phyloP scores from a whole-genome alignment of 352 stramenopile species.

The Globisporangium acanthophoron region DNA sequence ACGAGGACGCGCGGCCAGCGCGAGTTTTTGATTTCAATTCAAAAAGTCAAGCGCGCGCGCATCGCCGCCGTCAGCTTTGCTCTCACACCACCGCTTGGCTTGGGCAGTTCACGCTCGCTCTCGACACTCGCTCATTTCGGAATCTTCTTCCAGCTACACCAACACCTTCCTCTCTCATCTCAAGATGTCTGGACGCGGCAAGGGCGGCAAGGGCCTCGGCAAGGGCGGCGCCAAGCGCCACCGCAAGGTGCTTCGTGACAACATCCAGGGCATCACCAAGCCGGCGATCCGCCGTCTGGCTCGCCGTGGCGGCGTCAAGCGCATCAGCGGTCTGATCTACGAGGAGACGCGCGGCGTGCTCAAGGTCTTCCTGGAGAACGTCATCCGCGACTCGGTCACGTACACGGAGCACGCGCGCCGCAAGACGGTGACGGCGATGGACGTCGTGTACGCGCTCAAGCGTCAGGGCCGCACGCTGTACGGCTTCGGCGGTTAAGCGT shows the following conservation, averaged over 20 bases:
- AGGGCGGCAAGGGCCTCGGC: slow-evolving; percentile 78
- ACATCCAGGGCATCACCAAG: slow-evolving; percentile 92
- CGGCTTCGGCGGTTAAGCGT: slow-evolving; percentile 86
- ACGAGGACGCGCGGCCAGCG: neutral
- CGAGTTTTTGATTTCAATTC: neutral
- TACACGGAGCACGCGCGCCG: slow-evolving; percentile 95
- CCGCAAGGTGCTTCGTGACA: slow-evolving; percentile 87
- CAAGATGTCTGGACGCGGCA: slow-evolving; percentile 79
- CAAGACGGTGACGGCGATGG: slow-evolving; percentile 98
- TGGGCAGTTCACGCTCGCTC: no score
- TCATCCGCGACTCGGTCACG: slow-evolving; percentile 95
- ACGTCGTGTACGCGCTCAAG: slow-evolving; percentile 98
- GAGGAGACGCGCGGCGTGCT: slow-evolving; percentile 97
- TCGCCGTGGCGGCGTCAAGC: slow-evolving; percentile 97
- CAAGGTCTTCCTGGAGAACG: slow-evolving; percentile 98
- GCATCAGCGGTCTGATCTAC: slow-evolving; percentile 98
- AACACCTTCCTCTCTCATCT: neutral
- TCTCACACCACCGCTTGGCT: no score
- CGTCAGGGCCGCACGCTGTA: slow-evolving; percentile 94
- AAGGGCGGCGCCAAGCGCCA: slow-evolving; percentile 84
- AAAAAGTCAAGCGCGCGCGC: neutral
- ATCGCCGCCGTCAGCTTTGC: no score
- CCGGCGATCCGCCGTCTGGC: slow-evolving; percentile 97
- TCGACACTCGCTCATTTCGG: slow-evolving; percentile 34
- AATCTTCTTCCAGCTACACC: slow-evolving; percentile 39